Conservation (phyloP, 2,329 filamentous ascomycete species). For the Fusarium sp. region DNA sequence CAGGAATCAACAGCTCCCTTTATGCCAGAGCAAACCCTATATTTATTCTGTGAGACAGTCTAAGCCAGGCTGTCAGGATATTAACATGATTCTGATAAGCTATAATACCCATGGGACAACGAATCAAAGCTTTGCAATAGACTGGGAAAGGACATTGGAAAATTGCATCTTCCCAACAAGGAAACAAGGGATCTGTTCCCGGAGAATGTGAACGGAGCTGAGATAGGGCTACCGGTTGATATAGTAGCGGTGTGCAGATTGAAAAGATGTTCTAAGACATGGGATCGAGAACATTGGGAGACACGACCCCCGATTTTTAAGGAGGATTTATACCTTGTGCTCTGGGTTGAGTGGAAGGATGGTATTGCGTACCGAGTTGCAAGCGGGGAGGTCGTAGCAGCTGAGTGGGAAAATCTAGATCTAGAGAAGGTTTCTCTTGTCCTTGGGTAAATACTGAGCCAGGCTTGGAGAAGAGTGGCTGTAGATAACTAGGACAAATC, state of each 20-base stretch:
- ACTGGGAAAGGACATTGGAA: fast-evolving
- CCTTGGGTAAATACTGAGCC: fast-evolving
- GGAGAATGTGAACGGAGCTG: not conserved
- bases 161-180: fast-evolving
- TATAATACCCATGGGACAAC: fast-evolving
- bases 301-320: not conserved
- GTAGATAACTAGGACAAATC: no score
- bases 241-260: not conserved
- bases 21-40: conserved; percentile 19
- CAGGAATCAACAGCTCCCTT: not conserved
- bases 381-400: not conserved
- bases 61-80: not conserved
- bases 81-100: not conserved
- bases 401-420: not conserved
- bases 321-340: not conserved
- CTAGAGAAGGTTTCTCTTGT: not conserved
- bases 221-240: not conserved
- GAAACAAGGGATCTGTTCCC: fast-evolving
- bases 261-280: not conserved
- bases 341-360: conserved; percentile 16
- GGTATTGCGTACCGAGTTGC: conserved; percentile 1
- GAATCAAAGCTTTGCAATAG: not conserved
- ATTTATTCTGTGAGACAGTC: conserved; percentile 6
- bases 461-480: no score
- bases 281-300: not conserved